Evolutionary conservation across 768 basidiomycete genomes (phyloP).

Genomic region (Crucibulum laeve): DNA sequence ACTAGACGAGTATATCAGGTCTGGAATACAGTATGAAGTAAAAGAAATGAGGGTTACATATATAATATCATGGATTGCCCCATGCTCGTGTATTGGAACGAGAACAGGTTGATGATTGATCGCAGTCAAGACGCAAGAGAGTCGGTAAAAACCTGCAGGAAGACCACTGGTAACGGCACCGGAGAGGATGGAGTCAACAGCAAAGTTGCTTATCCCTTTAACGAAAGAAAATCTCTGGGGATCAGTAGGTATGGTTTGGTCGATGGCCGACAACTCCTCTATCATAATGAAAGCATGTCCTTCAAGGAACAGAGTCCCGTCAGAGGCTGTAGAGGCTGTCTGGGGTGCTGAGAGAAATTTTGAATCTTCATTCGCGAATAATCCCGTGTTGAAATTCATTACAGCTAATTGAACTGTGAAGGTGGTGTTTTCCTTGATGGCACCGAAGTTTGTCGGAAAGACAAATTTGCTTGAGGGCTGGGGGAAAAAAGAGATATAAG

Average conservation of each 20-base stretch:
- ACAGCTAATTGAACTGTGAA: slow-evolving; percentile 52
- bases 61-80: slow-evolving; percentile 50
- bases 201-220: slow-evolving; percentile 44
- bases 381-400: slow-evolving; percentile 41
- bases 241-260: slow-evolving; percentile 41
- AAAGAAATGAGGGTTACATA: slow-evolving; percentile 36
- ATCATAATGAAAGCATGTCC: slow-evolving; percentile 60
- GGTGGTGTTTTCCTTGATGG: slow-evolving; percentile 36
- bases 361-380: slow-evolving; percentile 53
- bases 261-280: slow-evolving; percentile 38
- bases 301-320: slow-evolving; percentile 43
- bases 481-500: no score
- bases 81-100: slow-evolving; percentile 58
- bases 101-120: slow-evolving; percentile 59
- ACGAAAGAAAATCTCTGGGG: slow-evolving; percentile 55
- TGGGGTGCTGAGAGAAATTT: slow-evolving; percentile 53
- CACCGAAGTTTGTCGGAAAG: slow-evolving; percentile 36
- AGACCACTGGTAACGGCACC: slow-evolving; percentile 51
- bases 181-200: slow-evolving; percentile 43
- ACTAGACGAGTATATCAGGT: slow-evolving; percentile 6
- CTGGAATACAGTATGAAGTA: neutral
- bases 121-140: slow-evolving; percentile 54
- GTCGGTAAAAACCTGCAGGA: slow-evolving; percentile 53
- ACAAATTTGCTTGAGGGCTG: slow-evolving; percentile 48
- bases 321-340: slow-evolving; percentile 49